A percentile compares a stretch with the other conserved stretches of the same genome.
Evolutionary conservation across 148 eudicot genomes (phyloP).

Genomic region (Persicaria maculosa): DNA sequence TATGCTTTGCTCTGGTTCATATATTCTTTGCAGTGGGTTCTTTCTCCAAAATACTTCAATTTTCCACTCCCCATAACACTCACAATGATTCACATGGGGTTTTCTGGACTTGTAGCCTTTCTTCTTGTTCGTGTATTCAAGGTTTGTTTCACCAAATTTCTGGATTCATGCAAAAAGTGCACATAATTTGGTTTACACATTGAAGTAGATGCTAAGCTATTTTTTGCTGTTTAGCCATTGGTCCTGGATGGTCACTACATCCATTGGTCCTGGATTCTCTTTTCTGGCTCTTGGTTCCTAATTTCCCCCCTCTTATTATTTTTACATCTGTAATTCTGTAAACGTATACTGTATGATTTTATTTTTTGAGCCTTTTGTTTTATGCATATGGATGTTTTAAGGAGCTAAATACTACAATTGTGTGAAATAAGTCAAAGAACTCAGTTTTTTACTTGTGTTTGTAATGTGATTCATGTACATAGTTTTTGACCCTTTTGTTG

Average conservation of each 20-base stretch:
- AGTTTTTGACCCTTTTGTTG: background rate
- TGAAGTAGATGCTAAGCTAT: background rate
- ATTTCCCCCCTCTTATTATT: background rate
- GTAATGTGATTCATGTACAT: background rate
- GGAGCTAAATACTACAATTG: background rate
- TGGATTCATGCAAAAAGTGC: background rate
- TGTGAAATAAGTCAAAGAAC: background rate
- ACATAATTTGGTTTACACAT: constrained; percentile 3
- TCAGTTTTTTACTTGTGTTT: background rate
- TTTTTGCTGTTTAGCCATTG: background rate
- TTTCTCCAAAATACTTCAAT: constrained; percentile 96
- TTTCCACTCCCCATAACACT: constrained; percentile 95
- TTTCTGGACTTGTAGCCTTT: constrained; percentile 88
- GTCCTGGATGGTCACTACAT: background rate
- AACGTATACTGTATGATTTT: background rate
- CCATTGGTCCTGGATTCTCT: background rate
- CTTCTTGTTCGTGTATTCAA: constrained; percentile 87
- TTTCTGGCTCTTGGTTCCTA: constrained; percentile 4
- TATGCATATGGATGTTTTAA: background rate
- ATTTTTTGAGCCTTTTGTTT: background rate
- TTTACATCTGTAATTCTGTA: background rate
- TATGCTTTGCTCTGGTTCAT: background rate
- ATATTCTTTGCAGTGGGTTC: constrained; percentile 84
- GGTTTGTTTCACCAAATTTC: constrained; percentile 31
- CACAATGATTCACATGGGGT: constrained; percentile 99